A percentile compares a stretch with the other conserved stretches of the same genome.
These are phyloP conservation scores for Planoprotostelium fungivorum DNA, from an alignment of 78 protist species.

Conservation along the genomic window DNA sequence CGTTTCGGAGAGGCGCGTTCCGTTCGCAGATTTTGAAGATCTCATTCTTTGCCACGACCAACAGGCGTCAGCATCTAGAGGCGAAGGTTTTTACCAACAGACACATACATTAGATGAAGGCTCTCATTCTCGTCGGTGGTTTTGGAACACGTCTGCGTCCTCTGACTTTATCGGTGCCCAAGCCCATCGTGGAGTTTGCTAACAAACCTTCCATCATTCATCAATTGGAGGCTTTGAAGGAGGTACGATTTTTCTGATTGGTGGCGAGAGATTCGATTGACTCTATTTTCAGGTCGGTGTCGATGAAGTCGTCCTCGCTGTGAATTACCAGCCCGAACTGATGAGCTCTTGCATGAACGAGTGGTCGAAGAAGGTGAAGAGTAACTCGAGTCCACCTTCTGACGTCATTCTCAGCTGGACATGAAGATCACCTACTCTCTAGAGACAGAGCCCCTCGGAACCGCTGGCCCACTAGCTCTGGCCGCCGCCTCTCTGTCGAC, in stretches of 20 bases:
- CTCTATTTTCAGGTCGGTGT: conserved; percentile 75
- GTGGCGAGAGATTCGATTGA: background rate
- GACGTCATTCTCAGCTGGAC: conserved; percentile 33
- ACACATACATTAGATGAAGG: no score
- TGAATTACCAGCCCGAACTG: conserved; percentile 81
- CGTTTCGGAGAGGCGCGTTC: no score
- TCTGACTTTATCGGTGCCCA: conserved; percentile 89
- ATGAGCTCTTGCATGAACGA: conserved; percentile 62
- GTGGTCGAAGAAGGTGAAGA: conserved; percentile 25
- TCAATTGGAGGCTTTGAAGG: conserved; percentile 82
- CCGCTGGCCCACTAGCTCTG: conserved; percentile 95
- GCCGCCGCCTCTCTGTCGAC: conserved; percentile 51
- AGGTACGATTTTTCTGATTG: conserved; percentile 10
- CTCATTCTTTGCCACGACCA: no score
- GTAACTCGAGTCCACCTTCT: background rate
- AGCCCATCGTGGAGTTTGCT: conserved; percentile 90
- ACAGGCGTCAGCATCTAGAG: no score
- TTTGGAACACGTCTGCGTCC: conserved; percentile 96
- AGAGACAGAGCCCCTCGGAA: conserved; percentile 89
- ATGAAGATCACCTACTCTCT: conserved; percentile 72
- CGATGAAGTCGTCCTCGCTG: conserved; percentile 86
- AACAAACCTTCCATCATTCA: conserved; percentile 91
- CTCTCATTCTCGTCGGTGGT: conserved; percentile 96
- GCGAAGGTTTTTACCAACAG: no score
- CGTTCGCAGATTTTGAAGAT: no score